Base-by-base conservation (phyloP, 2,329 filamentous ascomycete species). In the Aspergillus aculeatinus region DNA sequence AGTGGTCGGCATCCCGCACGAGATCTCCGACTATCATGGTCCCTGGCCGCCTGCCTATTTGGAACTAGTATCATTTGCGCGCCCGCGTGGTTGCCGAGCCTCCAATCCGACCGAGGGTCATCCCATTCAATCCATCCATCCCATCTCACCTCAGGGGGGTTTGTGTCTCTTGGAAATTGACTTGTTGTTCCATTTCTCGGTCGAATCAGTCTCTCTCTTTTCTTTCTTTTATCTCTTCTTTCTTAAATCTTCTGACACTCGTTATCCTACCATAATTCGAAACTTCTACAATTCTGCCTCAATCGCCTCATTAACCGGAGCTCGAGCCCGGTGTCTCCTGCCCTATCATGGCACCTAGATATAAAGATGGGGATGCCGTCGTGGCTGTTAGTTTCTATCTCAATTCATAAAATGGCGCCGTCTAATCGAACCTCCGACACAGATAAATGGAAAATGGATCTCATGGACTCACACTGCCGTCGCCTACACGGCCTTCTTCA, bases 361-460 rank as follows among this genome's bases (percentile, higher is more conserved):
- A 80, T 70, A 85, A 84, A 75, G 85, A 87, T 66, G 85, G 85
- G 72, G 85, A 87, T 71, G 82, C 85, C 61, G 81, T 87, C 68
- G 82, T 85, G 60, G 78, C 84, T 64, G 85, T 87, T 77, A 69
- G 82, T 72, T 47, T 58, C 56, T 16, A 35, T 48, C 60, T 49
- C 9, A 29, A 16, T 11, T 48, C 10, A 51, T 31, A 25, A 9
- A 21, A 21, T 9, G 14, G 25, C 23, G 25, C 39, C 21, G 9
- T 23, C 68, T 72, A 60, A 75, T 72, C 68, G 56, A 69, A 61
- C 57, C 59, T 58, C 66, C 63, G 48, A 23, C 25, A 48, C 65
- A 87, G 84, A 75, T 99, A 73, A 93, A 89, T 74, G 95, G 91
- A 67, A 89, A 89, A 82, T 97, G 91, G 91, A 83, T 99, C 66